A percentile compares a stretch with the other conserved stretches of the same genome.
These are phyloP conservation scores for Fusarium sp. DNA, from an alignment of 2,329 filamentous ascomycete species.

Conservation along the genomic window DNA sequence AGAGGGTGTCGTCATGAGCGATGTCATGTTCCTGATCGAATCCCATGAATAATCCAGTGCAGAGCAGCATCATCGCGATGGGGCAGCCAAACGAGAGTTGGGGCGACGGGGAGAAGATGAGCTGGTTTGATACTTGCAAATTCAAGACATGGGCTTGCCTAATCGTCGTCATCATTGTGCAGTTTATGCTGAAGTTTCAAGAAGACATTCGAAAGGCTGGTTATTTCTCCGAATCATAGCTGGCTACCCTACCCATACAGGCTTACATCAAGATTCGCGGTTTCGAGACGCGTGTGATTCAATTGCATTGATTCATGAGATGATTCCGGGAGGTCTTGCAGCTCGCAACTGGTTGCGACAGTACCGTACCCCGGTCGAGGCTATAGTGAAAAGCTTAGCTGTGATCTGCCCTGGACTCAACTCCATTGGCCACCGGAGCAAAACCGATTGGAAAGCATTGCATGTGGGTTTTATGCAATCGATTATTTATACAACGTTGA, in stretches of 20 bases:
- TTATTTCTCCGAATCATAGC: not conserved
- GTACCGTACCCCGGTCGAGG: not conserved
- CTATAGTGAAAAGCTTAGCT: not conserved
- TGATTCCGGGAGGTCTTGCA: not conserved
- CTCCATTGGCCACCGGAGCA: not conserved
- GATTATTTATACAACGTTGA: not conserved
- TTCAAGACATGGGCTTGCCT: not conserved
- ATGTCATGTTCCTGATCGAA: constrained; percentile 14
- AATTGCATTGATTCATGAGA: not conserved
- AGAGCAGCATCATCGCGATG: not conserved
- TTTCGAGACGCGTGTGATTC: not conserved
- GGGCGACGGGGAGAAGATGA: not conserved
- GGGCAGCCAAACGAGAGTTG: not conserved
- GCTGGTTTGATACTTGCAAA: not conserved
- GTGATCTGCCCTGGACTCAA: not conserved
- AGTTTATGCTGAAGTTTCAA: not conserved
- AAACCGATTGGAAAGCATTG: not conserved
- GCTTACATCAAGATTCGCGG: not conserved
- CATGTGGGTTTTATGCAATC: constrained; percentile 1
- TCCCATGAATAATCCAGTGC: not conserved
- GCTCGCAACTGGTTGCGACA: not conserved
- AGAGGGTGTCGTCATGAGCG: constrained; percentile 7
- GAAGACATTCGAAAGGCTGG: not conserved
- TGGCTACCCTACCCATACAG: not conserved
- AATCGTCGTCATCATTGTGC: constrained; percentile 4